Evolutionary conservation across 2,329 filamentous ascomycete species (phyloP), one percentile per base, ranked within the genome.

Genomic region (Penicillium sp.): DNA sequence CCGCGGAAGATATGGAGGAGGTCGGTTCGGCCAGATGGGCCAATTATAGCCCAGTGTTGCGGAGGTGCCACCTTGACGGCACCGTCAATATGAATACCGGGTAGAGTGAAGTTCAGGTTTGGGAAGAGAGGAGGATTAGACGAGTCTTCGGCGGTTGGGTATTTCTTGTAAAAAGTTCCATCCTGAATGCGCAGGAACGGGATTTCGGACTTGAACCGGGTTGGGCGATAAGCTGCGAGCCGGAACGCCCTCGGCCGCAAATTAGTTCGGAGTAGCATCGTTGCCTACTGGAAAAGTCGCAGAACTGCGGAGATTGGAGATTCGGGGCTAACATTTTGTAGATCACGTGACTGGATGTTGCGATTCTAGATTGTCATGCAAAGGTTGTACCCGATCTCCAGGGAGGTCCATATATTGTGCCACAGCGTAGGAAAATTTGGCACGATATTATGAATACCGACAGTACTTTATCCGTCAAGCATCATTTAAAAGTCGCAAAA

Each of bases 41-140:
- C 92, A 26, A 97, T 80, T 38, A 99, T 80, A 38, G 90, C 89
- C 92, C 92, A 97, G 70, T 90, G 85, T 63, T 89, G 82, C 14
- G 75, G 58, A 8, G 60, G 45, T 4, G 62, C 72, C 5, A 70
- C 18, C 4, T 58, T 14, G n/a, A 4, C 50, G 11, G 55, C 3
- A 11, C 45, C 8, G 8, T 4, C 2, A 32, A 26, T 1, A 2
- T 3, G 18, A 34, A 22, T 10, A 46, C 67, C 5, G 5, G 87
- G 84, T 0, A 97, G 76, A 38, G 82, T 81, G 69, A 97, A 90
- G 53, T 74, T 85, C 63, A 97, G 72, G 52, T 85, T 78, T 4
- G 82, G 79, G 70, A 96, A 96, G 4, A 97, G 77, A 5, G 90
- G 80, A 22, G 86, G 86, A 69, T 94, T 69, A 38, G 78, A 70